Conservation (phyloP, 2,329 filamentous ascomycete genomes). For the Zasmidium cellare region DNA sequence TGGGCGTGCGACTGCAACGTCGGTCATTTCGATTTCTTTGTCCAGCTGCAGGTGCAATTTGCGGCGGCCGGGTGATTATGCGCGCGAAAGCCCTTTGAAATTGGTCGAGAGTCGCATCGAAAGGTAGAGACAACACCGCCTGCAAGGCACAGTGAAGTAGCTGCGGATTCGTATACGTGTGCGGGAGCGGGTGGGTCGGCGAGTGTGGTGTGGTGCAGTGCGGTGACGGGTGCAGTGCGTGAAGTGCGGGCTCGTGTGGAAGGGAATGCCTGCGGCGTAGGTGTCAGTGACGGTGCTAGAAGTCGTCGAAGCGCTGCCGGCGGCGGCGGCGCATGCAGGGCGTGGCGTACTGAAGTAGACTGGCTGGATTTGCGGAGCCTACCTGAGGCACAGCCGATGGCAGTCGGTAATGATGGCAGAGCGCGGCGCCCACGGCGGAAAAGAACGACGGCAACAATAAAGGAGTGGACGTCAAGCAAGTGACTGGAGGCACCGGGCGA, state of each 20-base stretch:
- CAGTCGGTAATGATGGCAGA: background rate
- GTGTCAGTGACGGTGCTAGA: background rate
- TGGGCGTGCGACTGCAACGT: constrained; percentile 28
- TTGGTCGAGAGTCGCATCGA: background rate
- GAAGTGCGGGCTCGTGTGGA: background rate
- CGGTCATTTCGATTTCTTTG: constrained; percentile 24
- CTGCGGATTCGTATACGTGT: background rate
- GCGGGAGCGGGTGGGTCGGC: background rate
- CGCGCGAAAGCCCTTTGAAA: background rate
- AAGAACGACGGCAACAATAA: constrained; percentile 2
- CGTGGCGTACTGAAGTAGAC: background rate
- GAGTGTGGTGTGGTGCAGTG: background rate
- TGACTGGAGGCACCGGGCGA: background rate
- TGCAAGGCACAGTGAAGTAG: background rate
- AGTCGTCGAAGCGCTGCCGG: background rate
- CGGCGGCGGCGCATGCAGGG: background rate
- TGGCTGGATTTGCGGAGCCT: background rate
- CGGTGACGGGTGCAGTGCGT: no score
- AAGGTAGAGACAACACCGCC: background rate
- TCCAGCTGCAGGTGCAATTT: background rate
- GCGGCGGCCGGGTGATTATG: background rate
- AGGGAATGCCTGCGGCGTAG: background rate
- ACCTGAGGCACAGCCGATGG: constrained; percentile 3
- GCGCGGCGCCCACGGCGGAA: background rate
- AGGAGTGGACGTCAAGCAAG: constrained; percentile 10